Percentiles rank a stretch among this genome's conserved stretches.
These are phyloP conservation scores for Rosa chinensis DNA, from an alignment of 306 rosid species.

Conservation along the genomic window DNA sequence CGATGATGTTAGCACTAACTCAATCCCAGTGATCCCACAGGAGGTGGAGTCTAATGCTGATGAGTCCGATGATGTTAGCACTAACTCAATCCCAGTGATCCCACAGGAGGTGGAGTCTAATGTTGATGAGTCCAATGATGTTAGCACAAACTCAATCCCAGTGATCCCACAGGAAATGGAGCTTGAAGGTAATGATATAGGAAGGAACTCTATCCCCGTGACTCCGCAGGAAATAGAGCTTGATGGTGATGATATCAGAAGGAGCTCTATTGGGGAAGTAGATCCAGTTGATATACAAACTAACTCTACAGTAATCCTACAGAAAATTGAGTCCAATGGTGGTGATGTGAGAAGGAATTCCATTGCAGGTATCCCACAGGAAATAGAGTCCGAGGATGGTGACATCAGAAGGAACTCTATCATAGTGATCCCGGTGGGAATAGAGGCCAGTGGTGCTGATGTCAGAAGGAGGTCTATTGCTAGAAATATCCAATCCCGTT, in stretches of 20 bases:
- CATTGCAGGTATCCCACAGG: constrained; percentile 4
- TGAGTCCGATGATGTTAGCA: not conserved
- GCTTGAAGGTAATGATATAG: not conserved
- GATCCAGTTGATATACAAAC: not conserved
- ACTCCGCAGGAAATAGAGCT: constrained; percentile 8
- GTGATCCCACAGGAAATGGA: constrained; percentile 7
- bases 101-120: not conserved
- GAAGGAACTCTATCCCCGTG: not conserved
- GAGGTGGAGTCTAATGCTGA: not conserved
- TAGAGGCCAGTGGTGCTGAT: not conserved
- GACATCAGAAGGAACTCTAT: not conserved
- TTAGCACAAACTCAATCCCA: not conserved
- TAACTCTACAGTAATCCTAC: constrained; percentile 8
- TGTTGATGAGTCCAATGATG: not conserved
- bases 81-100: not conserved
- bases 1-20: no score
- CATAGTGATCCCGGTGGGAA: not conserved
- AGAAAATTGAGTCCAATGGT: not conserved
- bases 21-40: constrained; percentile 1
- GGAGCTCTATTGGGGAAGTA: constrained; percentile 1
- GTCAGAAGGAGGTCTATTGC: constrained; percentile 9
- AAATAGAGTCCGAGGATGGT: not conserved
- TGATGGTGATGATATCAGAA: constrained; percentile 24
- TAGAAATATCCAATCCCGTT: constrained; percentile 54
- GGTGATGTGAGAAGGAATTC: not conserved